Percentiles rank a stretch among this genome's conserved stretches.
Conservation (phyloP, 768 basidiomycete species). For the Dioszegia aurantiaca region DNA sequence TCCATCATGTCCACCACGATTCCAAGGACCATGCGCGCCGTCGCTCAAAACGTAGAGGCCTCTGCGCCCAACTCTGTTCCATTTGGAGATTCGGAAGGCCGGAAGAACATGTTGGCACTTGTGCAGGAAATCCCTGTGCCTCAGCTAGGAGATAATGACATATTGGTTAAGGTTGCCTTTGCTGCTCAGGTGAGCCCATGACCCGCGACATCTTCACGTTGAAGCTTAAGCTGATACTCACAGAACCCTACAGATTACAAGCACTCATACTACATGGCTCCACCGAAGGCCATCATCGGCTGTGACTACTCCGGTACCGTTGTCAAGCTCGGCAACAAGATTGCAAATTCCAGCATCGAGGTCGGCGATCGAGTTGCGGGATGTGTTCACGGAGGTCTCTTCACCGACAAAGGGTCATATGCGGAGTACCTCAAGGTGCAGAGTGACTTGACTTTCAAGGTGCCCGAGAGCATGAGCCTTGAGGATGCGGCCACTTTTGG, state of each 20-base stretch:
- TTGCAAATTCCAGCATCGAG: constrained; percentile 10
- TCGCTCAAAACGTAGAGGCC: constrained; percentile 27
- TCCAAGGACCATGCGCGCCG: constrained; percentile 35
- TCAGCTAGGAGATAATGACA: constrained; percentile 32
- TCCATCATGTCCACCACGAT: not conserved
- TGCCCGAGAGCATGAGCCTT: constrained; percentile 30
- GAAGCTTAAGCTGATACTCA: not conserved
- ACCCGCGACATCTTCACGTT: not conserved
- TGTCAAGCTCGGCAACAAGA: constrained; percentile 28
- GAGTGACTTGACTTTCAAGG: constrained; percentile 32
- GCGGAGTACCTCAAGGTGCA: constrained; percentile 37
- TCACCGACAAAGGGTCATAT: constrained; percentile 36
- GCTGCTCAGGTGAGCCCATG: constrained; percentile 29
- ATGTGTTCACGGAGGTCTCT: constrained; percentile 38
- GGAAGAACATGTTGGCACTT: constrained; percentile 13
- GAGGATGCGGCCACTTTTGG: constrained; percentile 37
- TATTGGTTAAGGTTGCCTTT: constrained; percentile 39
- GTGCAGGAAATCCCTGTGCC: constrained; percentile 39
- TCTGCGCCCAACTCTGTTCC: constrained; percentile 20
- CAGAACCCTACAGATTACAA: constrained; percentile 47
- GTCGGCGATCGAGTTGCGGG: constrained; percentile 42
- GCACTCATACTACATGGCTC: constrained; percentile 24
- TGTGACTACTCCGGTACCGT: constrained; percentile 43
- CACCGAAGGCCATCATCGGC: constrained; percentile 32
- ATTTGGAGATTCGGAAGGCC: constrained; percentile 14